These are phyloP conservation scores for Alternaria viburni DNA, from an alignment of 2,329 filamentous ascomycete species.

Conservation along the genomic window DNA sequence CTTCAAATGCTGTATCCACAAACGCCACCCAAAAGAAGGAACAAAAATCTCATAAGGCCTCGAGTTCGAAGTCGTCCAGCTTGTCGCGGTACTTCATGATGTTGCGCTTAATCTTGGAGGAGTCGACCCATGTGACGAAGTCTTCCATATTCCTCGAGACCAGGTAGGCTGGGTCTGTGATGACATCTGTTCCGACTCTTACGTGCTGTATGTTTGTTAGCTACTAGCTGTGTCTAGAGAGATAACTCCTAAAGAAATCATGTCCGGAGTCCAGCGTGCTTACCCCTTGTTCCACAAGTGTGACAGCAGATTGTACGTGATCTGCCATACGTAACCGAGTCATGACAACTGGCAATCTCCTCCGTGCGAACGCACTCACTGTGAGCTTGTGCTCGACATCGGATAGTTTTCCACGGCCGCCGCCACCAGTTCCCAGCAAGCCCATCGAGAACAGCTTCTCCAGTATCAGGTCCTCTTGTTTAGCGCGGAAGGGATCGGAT, in stretches of 20 bases:
- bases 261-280: background rate
- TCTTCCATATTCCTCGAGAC: slow-evolving; percentile 92
- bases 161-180: slow-evolving; percentile 88
- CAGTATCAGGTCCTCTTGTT: slow-evolving; percentile 85
- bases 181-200: slow-evolving; percentile 84
- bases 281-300: slow-evolving; percentile 85
- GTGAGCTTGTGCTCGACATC: slow-evolving; percentile 85
- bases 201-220: slow-evolving; percentile 63
- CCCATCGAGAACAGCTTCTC: slow-evolving; percentile 95
- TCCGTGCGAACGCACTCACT: slow-evolving; percentile 84
- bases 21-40: slow-evolving; percentile 28
- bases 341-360: slow-evolving; percentile 89
- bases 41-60: slow-evolving; percentile 27
- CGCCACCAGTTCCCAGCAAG: slow-evolving; percentile 73
- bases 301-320: slow-evolving; percentile 78
- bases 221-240: background rate
- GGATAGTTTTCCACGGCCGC: slow-evolving; percentile 65
- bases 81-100: slow-evolving; percentile 95
- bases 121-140: slow-evolving; percentile 94
- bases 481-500: slow-evolving; percentile 76
- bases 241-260: fast-evolving
- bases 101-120: slow-evolving; percentile 95
- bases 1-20: slow-evolving; percentile 21
- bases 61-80: slow-evolving; percentile 91
- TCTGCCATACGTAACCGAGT: slow-evolving; percentile 89